Evolutionary conservation across 2,329 filamentous ascomycete genomes (phyloP), one percentile per base, ranked within the genome.

Genomic region (Aspergillus pseudotamarii): DNA sequence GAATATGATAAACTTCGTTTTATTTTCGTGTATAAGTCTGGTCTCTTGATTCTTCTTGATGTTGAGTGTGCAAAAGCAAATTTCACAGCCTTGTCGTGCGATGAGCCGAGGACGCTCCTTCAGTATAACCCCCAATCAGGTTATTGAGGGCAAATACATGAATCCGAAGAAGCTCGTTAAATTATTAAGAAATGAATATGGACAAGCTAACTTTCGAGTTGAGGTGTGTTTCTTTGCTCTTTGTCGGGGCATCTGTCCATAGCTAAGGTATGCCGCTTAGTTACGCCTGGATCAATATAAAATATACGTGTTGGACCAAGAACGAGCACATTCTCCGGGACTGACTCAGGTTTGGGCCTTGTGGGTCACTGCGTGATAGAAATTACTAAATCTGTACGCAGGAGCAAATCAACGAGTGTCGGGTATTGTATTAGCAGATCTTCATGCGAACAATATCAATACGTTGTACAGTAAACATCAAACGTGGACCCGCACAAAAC

Each of bases 211-310:
- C 30, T 63, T 63, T 28, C 58, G 61, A 6, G 58, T 63, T 21
- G 61, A 63, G 51, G 61, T 63, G 26, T 36, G 36, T 54, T 41
- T 41, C 38, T 41, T 41, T 30, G 6, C 32, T 50, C 23, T 12
- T 36, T 21, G 14, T 14, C 10, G 21, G 41, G 32, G 28, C 2
- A 53, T 11, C 30, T 28, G 14, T 28, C 21, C 26, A 36, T 26
- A 11, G 14, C 48, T 62, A 21, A 62, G 21, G 6, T 21, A 55
- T 45, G 14, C 8, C 14, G 55, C 19, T 14, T 38, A 63, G 61
- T 60, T 63, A 59, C 57, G 61, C 19, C 26, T 63, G 58, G 61
- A 63, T 53, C 58, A 36, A 43, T 63, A 63, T 53, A 63, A 60
- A 10, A 63, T 63, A 32, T 63, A 63, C 38, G 16, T 63, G 16